Base-by-base conservation (phyloP, 106 monocot genomes). In the Allium sativum region DNA sequence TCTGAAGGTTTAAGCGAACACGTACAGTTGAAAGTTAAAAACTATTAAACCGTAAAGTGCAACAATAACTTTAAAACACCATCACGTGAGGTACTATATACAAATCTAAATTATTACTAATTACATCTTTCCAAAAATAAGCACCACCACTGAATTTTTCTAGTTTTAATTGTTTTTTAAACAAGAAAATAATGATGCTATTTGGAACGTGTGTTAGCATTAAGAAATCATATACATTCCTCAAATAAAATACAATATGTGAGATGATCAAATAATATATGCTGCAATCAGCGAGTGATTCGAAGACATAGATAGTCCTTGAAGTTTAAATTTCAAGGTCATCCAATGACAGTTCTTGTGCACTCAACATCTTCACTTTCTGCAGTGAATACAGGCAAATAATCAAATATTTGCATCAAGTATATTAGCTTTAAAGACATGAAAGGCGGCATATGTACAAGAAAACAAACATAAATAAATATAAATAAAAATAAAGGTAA, bases 291-390 rank as follows among this genome's bases (percentile, higher is more conserved):
- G 31, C 2, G 31, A 31, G 31, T 31, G 31, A 42, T n/a, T 58
- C 1, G 16, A 8, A n/a, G 8, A 58, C 21, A 56, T n/a, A n/a
- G 8, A 58, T 12, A 56, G 58, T 42, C 15, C 40, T 41, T 22
- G 31, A 13, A 8, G 45, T 46, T 72, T 58, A 79, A 58, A 80
- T 75, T 42, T 75, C 53, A 41, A 76, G 67, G 46, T 80, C 80
- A 40, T 80, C 80, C 18, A 80, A 20, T 10, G 68, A 68, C 46
- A 80, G 54, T 4, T 80, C 80, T 62, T 80, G 74, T 68, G 53
- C 43, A 43, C 45, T 70, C 53, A 80, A 67, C 58, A 76, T 31
- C 72, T 80, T 80, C 41, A 80, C 41, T 80, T 80, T 80, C 80
- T 80, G 76, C 60, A 67, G 40, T 44, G 8, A 41, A 61, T 9